Evolutionary conservation across 208 protist genomes (phyloP), one percentile per base, ranked within the genome.

Genomic region (Herpetomonas muscarum): DNA sequence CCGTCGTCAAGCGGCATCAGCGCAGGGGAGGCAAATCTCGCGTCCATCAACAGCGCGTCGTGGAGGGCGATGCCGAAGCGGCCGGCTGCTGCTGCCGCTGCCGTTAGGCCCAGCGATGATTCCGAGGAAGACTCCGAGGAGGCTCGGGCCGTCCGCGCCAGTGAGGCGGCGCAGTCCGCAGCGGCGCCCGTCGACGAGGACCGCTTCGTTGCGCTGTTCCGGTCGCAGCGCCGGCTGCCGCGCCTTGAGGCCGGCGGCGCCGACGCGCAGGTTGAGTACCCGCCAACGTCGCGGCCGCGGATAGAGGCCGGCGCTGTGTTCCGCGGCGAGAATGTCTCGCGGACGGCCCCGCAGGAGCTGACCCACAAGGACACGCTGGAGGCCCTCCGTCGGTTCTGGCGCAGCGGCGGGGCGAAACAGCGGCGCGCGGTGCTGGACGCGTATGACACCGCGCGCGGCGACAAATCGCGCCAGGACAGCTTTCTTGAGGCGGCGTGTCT

Each of bases 331-430:
- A 17, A 15, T n/a, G 66, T 90, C 4, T 62, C 58, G 26, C 61
- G 64, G 32, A 32, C 64, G 30, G 49, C 87, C n/a, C 85, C 85
- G 10, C 56, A 67, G 21, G 80, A 88, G 65, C 58, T 59, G 3
- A 79, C 78, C 1, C 68, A 71, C 47, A 74, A 72, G 34, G 67
- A 86, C 1, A 58, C 73, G 3, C 67, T 92, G 19, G 85, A 87
- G 53, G 36, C 73, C 1, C 79, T 92, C 5, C 74, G 74, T 31
- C 48, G 48, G 19, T 87, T 87, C 64, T 92, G 85, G 85, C 62
- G 70, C 15, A 69, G 72, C 36, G 48, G 56, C 15, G 63, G 64
- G 22, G 42, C 39, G 10, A 53, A 28, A 39, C 72, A 79, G 42
- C 68, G 68, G 26, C 55, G 37, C 17, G 44, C 32, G 3, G 51